Base-by-base conservation (phyloP, 140 eudicot species). In the Senecio squalidus region DNA sequence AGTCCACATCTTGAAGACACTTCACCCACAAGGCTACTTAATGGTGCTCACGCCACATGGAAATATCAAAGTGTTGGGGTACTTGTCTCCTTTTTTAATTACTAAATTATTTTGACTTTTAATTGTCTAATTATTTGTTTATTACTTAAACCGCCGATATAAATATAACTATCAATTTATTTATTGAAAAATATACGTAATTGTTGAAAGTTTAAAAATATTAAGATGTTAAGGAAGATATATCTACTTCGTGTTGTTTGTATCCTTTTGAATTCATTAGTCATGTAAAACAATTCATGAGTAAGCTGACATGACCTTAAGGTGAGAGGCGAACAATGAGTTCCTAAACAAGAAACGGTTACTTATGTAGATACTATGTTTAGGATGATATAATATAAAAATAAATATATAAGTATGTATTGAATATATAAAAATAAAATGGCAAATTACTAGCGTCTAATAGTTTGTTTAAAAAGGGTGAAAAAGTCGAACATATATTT, bases 41-140 rank as follows among this genome's bases (percentile, higher is more conserved):
- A 59, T 69, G 74, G 68, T 48, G 60, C 60, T 69, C 74, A 69
- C 74, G 49, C 59, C 74, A 69, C 68, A 69, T 48, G 74, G 55
- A 33, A 52, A 31, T 24, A 25, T 30, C 33, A 4, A 53, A 47
- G 68, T 59, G 55, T 59, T 58, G 61, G 55, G 58, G 60, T 58
- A n/a, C n/a, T n/a, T 58, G 74, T 49, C 54, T 49, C 43, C 38
- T 20, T 13, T 36, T 55, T 51, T 30, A n/a, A 69, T 34, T 48
- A 0, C 11, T 33, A 38, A 23, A 21, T 0, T 45, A 16, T 38
- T 36, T 69, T 69, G 74, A 69, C 74, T 20, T 69, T 27, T 18
- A 36, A 26, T 59, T 15, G 54, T 69, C 54, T 58, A 58, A 2
- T 36, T 58, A 25, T 1, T 67, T 43, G 15, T 40, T 7, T 63